phyloP scores from a whole-genome alignment of 1,139 yeast species.

The Kodamaea plutei region DNA sequence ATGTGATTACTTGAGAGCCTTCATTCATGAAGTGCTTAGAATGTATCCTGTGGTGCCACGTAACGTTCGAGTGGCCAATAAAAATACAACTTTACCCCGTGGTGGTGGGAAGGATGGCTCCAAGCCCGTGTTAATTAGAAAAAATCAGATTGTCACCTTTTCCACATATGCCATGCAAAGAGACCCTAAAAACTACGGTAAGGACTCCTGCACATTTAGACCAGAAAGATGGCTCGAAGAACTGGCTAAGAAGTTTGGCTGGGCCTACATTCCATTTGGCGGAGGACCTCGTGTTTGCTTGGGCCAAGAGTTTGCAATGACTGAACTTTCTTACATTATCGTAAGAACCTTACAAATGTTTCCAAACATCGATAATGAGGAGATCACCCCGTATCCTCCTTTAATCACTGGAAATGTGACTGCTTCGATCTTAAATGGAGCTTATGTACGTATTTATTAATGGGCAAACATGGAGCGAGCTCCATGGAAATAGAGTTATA shows the following conservation, averaged over 20 bases:
- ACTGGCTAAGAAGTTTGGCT: slow-evolving; percentile 32
- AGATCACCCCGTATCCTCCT: slow-evolving; percentile 8
- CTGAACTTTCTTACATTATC: slow-evolving; percentile 49
- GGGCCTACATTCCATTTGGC: slow-evolving; percentile 54
- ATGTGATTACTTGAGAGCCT: slow-evolving; percentile 43
- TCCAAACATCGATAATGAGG: slow-evolving; percentile 12
- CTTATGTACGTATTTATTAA: not conserved
- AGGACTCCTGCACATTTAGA: slow-evolving; percentile 41
- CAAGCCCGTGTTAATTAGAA: slow-evolving; percentile 41
- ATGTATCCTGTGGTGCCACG: slow-evolving; percentile 54
- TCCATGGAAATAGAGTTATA: too few relatives aligned
- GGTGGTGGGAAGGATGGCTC: slow-evolving; percentile 48
- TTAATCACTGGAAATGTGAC: not conserved
- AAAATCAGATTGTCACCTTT: slow-evolving; percentile 45
- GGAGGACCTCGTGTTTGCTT: slow-evolving; percentile 60
- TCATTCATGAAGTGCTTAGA: slow-evolving; percentile 48
- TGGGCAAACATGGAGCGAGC: too few relatives aligned
- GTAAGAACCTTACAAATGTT: slow-evolving; percentile 31
- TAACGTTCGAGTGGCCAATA: slow-evolving; percentile 43
- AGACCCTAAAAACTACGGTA: slow-evolving; percentile 40
- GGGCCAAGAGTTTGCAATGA: slow-evolving; percentile 58
- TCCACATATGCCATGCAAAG: slow-evolving; percentile 47
- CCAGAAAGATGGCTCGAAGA: slow-evolving; percentile 51
- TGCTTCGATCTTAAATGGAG: not conserved
- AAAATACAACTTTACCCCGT: slow-evolving; percentile 44